phyloP scores from a whole-genome alignment of 2,329 filamentous ascomycete genomes.

The Parafenestella ontariensis region DNA sequence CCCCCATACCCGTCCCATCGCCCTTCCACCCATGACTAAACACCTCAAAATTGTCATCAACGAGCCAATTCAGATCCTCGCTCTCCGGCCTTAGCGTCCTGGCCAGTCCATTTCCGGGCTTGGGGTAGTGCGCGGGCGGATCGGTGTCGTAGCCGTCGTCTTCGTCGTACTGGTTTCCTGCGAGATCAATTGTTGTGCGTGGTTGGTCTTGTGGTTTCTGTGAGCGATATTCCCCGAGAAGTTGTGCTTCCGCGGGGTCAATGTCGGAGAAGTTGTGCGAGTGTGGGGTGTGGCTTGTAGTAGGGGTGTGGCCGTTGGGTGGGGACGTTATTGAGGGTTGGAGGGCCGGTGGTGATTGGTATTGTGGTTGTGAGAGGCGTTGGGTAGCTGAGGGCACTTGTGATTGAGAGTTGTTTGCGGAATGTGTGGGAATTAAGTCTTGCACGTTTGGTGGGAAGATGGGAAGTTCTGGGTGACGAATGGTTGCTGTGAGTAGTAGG shows the following conservation, averaged over 20 bases:
- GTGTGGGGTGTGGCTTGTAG: constrained; percentile 27
- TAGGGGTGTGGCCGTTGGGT: constrained; percentile 41
- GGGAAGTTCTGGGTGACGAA: constrained; percentile 68
- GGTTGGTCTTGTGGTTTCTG: constrained; percentile 16
- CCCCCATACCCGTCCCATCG: constrained; percentile 41
- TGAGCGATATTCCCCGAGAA: constrained; percentile 35
- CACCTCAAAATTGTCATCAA: constrained; percentile 65
- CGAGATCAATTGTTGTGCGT: constrained; percentile 26
- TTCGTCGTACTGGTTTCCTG: constrained; percentile 38
- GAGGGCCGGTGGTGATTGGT: constrained; percentile 18
- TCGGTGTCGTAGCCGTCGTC: constrained; percentile 63
- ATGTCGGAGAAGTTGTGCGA: constrained; percentile 33
- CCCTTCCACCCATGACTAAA: constrained; percentile 60
- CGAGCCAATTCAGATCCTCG: constrained; percentile 67
- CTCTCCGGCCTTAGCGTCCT: constrained; percentile 61
- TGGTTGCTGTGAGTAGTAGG: constrained; percentile 68
- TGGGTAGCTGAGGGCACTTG: constrained; percentile 8
- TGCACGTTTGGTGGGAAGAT: constrained; percentile 62
- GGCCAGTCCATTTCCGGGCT: constrained; percentile 66
- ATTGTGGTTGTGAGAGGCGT: constrained; percentile 9
- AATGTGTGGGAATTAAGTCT: constrained; percentile 27
- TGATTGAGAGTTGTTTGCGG: constrained; percentile 17
- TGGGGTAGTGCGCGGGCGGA: constrained; percentile 66
- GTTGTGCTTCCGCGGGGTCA: constrained; percentile 43
- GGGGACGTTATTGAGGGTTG: constrained; percentile 18